Evolutionary conservation across 768 basidiomycete species (phyloP).

Genomic region (Infundibulicybe gibba): DNA sequence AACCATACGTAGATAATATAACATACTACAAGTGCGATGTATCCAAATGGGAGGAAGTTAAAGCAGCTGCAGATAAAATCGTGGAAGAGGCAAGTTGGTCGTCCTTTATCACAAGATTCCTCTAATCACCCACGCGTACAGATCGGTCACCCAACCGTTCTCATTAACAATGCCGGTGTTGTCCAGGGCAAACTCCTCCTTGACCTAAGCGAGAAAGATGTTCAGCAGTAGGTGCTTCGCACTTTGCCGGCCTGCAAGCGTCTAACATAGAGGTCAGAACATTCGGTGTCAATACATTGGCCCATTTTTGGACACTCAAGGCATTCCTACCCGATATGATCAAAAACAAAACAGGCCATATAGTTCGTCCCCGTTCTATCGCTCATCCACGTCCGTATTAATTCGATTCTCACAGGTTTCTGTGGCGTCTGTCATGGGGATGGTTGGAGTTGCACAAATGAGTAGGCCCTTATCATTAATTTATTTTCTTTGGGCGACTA

Average conservation of each 20-base stretch:
- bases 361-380: conserved; percentile 46
- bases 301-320: conserved; percentile 91
- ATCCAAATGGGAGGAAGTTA: conserved; percentile 83
- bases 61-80: conserved; percentile 68
- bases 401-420: conserved; percentile 51
- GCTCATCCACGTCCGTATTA: conserved; percentile 8
- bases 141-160: conserved; percentile 85
- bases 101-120: conserved; percentile 2
- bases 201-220: conserved; percentile 73
- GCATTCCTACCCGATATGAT: conserved; percentile 92
- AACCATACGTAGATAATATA: conserved; percentile 58
- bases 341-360: conserved; percentile 73
- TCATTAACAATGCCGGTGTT: conserved; percentile 95
- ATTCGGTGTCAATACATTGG: conserved; percentile 82
- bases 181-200: conserved; percentile 86
- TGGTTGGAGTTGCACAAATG: conserved; percentile 72
- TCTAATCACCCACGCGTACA: conserved; percentile 20
- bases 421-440: conserved; percentile 70
- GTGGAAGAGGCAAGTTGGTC: conserved; percentile 63
- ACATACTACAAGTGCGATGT: conserved; percentile 89
- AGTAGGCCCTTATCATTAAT: conserved; percentile 41
- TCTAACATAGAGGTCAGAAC: conserved; percentile 48
- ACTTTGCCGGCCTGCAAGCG: background rate
- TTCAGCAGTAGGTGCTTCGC: conserved; percentile 58
- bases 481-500: background rate